Percentiles rank a stretch among this genome's conserved stretches.
These are phyloP conservation scores for Penicillium paneum DNA, from an alignment of 2,329 filamentous ascomycete genomes.

Conservation along the genomic window DNA sequence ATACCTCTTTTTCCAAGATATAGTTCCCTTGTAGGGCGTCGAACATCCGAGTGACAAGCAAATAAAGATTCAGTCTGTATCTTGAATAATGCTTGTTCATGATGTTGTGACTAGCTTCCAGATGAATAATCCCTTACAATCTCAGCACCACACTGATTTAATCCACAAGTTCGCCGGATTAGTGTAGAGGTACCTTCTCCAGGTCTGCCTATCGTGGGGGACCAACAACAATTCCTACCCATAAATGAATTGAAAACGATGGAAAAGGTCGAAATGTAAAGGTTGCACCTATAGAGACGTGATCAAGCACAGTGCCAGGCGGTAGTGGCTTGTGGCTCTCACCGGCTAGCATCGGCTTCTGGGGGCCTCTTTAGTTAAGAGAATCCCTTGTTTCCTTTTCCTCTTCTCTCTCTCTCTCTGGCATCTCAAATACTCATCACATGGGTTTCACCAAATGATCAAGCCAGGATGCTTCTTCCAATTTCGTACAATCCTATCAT, in stretches of 20 bases:
- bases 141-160: too few species aligned
- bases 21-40: background rate
- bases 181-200: too few species aligned
- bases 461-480: background rate
- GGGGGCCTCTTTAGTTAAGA: background rate
- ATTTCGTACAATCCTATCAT: background rate
- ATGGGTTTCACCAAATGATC: background rate
- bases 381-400: background rate
- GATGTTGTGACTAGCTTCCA: background rate
- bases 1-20: background rate
- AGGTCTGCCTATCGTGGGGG: too few species aligned
- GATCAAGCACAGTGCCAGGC: too few species aligned
- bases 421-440: background rate
- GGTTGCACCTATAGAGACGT: too few species aligned
- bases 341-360: background rate
- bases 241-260: too few species aligned
- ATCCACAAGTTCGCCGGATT: too few species aligned
- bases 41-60: background rate
- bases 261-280: too few species aligned
- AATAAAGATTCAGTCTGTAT: background rate
- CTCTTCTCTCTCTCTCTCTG: background rate
- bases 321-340: too few species aligned
- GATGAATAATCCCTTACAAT: too few species aligned
- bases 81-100: background rate
- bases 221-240: too few species aligned